Conservation (phyloP, 1,139 yeast species). For the Groenewaldozyma auringiensis region DNA sequence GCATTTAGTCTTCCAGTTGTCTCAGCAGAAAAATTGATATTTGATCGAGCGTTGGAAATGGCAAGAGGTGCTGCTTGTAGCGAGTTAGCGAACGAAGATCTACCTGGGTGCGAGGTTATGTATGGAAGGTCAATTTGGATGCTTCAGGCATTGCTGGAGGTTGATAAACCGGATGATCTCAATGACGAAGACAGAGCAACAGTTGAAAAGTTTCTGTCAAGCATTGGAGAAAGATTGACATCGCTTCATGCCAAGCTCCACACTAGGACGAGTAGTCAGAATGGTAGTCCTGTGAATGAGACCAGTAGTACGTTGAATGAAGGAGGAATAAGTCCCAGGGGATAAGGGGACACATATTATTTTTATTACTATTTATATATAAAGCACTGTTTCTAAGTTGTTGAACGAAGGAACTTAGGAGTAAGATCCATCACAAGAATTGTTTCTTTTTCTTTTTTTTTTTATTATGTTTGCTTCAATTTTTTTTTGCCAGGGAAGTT, state of each 20-base stretch:
- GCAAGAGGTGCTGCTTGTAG: slow-evolving; percentile 85
- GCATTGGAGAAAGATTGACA: slow-evolving; percentile 28
- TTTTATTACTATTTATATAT: too few relatives aligned
- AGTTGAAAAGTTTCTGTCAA: slow-evolving; percentile 52
- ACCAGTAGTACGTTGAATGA: too few relatives aligned
- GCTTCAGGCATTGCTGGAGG: slow-evolving; percentile 74
- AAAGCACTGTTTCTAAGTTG: too few relatives aligned
- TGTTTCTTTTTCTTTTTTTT: too few relatives aligned
- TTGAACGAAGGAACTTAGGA: too few relatives aligned
- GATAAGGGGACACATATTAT: too few relatives aligned
- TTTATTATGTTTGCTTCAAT: background rate
- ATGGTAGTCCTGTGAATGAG: too few relatives aligned
- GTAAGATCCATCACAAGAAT: too few relatives aligned
- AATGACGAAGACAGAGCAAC: slow-evolving; percentile 63
- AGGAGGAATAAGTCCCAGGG: too few relatives aligned
- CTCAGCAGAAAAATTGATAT: slow-evolving; percentile 75
- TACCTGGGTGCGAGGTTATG: slow-evolving; percentile 74
- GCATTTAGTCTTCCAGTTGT: slow-evolving; percentile 21
- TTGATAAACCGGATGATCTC: slow-evolving; percentile 24
- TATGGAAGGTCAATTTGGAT: slow-evolving; percentile 93
- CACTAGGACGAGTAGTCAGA: slow-evolving; percentile 4
- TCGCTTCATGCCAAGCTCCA: slow-evolving; percentile 22
- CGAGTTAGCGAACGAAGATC: slow-evolving; percentile 70
- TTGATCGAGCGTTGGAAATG: slow-evolving; percentile 89
- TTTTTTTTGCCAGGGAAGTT: too few relatives aligned